Evolutionary conservation across 2,329 filamentous ascomycete species (phyloP), one percentile per base, ranked within the genome.

Genomic region (Apiospora aurea): DNA sequence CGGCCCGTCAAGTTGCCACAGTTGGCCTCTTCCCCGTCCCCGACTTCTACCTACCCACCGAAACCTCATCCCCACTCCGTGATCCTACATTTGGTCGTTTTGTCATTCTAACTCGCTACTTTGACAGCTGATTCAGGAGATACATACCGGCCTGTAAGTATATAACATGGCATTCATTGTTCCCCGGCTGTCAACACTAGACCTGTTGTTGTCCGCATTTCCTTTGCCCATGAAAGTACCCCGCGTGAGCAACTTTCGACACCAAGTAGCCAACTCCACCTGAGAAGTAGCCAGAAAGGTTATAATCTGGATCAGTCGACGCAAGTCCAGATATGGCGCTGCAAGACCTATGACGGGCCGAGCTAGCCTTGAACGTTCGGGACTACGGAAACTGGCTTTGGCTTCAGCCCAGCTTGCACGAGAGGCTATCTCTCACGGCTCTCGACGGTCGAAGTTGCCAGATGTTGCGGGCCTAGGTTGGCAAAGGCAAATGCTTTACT

Each of bases 101-200:
- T 21, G 18, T 13, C 57, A 11, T 74, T 75, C 67, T 72, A 61
- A 73, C 75, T 72, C 73, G 72, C 70, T 73, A 74, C 73, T 74
- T 73, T 71, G 44, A 18, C 66, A 68, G 66, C 66, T 47, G 66
- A 68, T 47, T 44, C 66, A 68, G 87, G 87, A 82, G 88, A 90
- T 79, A 90, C 83, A 75, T 90, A 90, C 82, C 87, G 88, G 81
- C 87, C 88, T 79, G 88, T 81, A 75, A 81, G 79, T 80, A 46
- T 47, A 64, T 34, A 46, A 26, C 16, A 64, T 34, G 26, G 7
- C 18, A 21, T 47, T 49, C 34, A 21, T 29, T 47, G 29, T 69
- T 69, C 29, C 29, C 29, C 14, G 47, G 43, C n/a, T 26, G 41
- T 38, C 34, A 38, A 26, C 46, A 29, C 16, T 24, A 46, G 29